These are phyloP conservation scores for Candida anglica DNA, from an alignment of 805 yeast genomes.

Conservation along the genomic window DNA sequence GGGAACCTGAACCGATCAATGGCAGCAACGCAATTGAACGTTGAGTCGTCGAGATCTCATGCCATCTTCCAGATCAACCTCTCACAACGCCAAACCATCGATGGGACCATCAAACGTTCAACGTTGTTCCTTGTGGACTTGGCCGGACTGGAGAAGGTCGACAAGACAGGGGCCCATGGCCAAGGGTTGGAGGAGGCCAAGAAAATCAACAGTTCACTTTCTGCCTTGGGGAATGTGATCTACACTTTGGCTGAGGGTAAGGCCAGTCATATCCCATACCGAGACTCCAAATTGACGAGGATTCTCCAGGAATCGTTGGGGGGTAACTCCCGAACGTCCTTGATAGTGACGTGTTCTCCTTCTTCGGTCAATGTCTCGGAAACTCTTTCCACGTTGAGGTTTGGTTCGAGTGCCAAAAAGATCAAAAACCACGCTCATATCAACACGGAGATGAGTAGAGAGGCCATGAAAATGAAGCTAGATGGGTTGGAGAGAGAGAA, in stretches of 20 bases:
- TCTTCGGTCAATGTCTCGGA: slow-evolving; percentile 52
- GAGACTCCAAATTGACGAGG: slow-evolving; percentile 76
- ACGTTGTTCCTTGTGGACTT: slow-evolving; percentile 74
- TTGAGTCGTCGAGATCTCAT: slow-evolving; percentile 75
- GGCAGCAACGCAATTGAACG: slow-evolving; percentile 65
- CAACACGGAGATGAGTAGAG: slow-evolving; percentile 53
- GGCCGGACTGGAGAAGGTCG: slow-evolving; percentile 83
- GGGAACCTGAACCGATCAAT: slow-evolving; percentile 57
- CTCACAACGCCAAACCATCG: slow-evolving; percentile 51
- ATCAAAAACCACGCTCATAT: slow-evolving; percentile 63
- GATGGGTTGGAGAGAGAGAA: slow-evolving; percentile 31
- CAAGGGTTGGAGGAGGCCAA: slow-evolving; percentile 77
- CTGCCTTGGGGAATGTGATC: slow-evolving; percentile 77
- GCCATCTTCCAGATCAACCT: slow-evolving; percentile 70
- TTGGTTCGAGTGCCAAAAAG: slow-evolving; percentile 69
- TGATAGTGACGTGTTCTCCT: slow-evolving; percentile 73
- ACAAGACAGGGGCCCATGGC: slow-evolving; percentile 72
- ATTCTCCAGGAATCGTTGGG: slow-evolving; percentile 77
- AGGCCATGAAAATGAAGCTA: slow-evolving; percentile 42
- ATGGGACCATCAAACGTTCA: slow-evolving; percentile 59
- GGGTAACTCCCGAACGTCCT: slow-evolving; percentile 74
- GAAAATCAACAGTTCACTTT: slow-evolving; percentile 73
- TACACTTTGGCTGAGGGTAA: slow-evolving; percentile 70
- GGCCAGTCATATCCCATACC: slow-evolving; percentile 63
- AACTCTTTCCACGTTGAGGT: slow-evolving; percentile 67